Evolutionary conservation across 306 rosid species (phyloP).

Genomic region (Hippophae rhamnoides): DNA sequence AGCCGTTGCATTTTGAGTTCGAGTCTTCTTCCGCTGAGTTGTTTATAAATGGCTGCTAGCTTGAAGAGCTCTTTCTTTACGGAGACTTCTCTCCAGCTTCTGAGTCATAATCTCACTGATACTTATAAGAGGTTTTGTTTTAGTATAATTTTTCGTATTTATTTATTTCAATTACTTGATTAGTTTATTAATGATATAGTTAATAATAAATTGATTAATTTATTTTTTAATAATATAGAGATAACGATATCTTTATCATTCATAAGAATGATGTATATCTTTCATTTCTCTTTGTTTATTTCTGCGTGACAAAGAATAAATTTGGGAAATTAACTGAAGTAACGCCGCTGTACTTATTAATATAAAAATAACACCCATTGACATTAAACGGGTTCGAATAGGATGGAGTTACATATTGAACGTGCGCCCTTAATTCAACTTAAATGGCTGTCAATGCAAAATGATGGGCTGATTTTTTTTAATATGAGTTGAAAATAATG

Average conservation of each 20-base stretch:
- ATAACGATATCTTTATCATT: not conserved
- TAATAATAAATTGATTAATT: not conserved
- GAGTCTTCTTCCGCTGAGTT: not conserved
- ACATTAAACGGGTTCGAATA: no score
- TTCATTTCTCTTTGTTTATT: no score
- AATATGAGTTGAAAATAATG: no score
- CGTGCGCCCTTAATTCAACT: no score
- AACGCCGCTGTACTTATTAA: no score
- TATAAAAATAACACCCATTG: no score
- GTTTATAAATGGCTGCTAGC: slow-evolving; percentile 25
- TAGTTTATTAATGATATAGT: slow-evolving; percentile 1
- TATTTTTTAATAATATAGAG: not conserved
- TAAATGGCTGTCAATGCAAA: no score
- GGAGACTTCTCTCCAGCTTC: slow-evolving; percentile 34
- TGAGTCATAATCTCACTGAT: slow-evolving; percentile 26
- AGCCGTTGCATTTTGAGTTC: not conserved
- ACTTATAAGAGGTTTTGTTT: slow-evolving; percentile 31
- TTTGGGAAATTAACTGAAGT: no score
- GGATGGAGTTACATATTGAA: no score
- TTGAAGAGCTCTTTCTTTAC: slow-evolving; percentile 39
- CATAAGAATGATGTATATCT: not conserved
- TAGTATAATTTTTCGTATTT: not conserved
- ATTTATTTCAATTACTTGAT: not conserved
- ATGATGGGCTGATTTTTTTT: no score
- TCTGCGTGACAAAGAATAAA: no score